Percentiles rank a stretch among this genome's conserved stretches.
phyloP scores from a whole-genome alignment of 805 yeast genomes.

The Starmerella kuoi region DNA sequence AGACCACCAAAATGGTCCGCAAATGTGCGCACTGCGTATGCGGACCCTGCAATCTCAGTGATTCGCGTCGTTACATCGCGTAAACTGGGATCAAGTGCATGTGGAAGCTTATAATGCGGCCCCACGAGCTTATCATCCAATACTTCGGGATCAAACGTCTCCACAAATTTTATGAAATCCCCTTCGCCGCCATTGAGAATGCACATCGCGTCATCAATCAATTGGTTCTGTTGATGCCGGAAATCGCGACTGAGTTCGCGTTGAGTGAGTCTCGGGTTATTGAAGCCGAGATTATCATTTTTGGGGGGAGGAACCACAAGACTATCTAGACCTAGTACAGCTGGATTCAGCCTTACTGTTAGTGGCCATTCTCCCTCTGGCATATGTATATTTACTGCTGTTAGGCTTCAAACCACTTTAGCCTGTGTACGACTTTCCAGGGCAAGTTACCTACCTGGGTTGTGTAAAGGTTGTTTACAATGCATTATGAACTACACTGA shows the following conservation, averaged over 20 bases:
- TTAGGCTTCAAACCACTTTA: no score
- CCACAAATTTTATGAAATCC: slow-evolving; percentile 55
- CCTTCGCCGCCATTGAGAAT: slow-evolving; percentile 61
- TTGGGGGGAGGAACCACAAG: background rate
- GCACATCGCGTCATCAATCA: slow-evolving; percentile 56
- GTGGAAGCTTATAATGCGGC: slow-evolving; percentile 64
- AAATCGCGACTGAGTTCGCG: background rate
- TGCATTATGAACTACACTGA: no score
- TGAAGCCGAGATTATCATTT: background rate
- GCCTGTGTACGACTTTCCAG: no score
- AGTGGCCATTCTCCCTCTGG: slow-evolving; percentile 5
- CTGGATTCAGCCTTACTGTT: slow-evolving; percentile 3
- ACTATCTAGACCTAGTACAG: background rate
- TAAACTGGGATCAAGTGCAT: slow-evolving; percentile 58
- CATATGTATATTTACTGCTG: background rate
- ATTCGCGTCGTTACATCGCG: slow-evolving; percentile 56
- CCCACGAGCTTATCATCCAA: slow-evolving; percentile 41
- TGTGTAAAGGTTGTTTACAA: no score
- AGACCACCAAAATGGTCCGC: slow-evolving; percentile 45
- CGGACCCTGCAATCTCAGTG: slow-evolving; percentile 50
- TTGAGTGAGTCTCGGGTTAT: background rate
- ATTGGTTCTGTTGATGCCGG: slow-evolving; percentile 52
- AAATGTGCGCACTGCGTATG: slow-evolving; percentile 46
- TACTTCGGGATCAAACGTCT: slow-evolving; percentile 40
- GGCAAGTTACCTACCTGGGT: no score